A percentile compares a stretch with the other conserved stretches of the same genome.
These are phyloP conservation scores for Phytophthora sojae DNA, from an alignment of 352 stramenopile species.

Conservation along the genomic window DNA sequence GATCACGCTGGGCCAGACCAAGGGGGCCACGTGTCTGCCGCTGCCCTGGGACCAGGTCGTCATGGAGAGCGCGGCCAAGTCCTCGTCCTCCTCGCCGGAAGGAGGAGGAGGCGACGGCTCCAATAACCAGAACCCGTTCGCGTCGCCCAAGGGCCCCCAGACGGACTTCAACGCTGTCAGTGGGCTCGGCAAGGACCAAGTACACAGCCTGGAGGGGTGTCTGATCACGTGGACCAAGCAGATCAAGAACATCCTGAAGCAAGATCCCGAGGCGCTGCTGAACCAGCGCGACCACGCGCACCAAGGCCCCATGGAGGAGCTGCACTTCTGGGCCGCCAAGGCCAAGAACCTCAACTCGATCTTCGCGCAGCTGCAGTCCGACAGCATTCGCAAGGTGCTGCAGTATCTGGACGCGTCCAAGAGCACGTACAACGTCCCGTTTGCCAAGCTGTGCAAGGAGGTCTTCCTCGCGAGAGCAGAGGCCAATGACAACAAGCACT, in stretches of 20 bases:
- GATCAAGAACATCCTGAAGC: conserved; percentile 94
- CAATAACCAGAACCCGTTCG: conserved; percentile 6
- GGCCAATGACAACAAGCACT: conserved; percentile 90
- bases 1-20: conserved; percentile 89
- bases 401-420: conserved; percentile 90
- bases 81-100: conserved; percentile 3
- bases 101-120: not conserved
- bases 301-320: conserved; percentile 87
- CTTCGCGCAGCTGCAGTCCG: conserved; percentile 91
- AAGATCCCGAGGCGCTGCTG: conserved; percentile 85
- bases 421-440: conserved; percentile 93
- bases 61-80: conserved; percentile 52
- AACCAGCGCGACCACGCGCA: conserved; percentile 61
- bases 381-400: conserved; percentile 87
- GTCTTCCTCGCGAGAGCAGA: conserved; percentile 89
- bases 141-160: not conserved
- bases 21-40: conserved; percentile 84
- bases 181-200: conserved; percentile 74
- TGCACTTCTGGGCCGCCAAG: conserved; percentile 90
- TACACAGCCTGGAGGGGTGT: conserved; percentile 88
- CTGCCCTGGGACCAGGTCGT: conserved; percentile 84
- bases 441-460: conserved; percentile 93
- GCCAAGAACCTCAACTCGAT: conserved; percentile 91
- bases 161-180: conserved; percentile 19
- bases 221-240: conserved; percentile 96